A percentile compares a stretch with the other conserved stretches of the same genome.
These are phyloP conservation scores for Vitis rotundifolia DNA, from an alignment of 164 flowering plant species.

Conservation along the genomic window DNA sequence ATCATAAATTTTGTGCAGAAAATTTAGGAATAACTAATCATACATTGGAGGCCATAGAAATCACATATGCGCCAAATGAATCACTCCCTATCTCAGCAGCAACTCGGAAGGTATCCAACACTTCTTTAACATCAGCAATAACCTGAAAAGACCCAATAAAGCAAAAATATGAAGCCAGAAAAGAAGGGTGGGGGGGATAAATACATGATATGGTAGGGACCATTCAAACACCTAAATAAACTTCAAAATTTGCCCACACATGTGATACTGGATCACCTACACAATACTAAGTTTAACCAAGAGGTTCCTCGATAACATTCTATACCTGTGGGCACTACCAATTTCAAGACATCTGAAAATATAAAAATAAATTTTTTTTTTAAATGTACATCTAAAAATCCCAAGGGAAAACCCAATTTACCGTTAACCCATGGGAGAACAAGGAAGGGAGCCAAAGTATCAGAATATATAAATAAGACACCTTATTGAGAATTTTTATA, in stretches of 20 bases:
- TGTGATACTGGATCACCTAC: neutral
- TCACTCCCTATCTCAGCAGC: constrained; percentile 96
- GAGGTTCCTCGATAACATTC: neutral
- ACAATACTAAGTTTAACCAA: neutral
- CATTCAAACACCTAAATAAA: neutral
- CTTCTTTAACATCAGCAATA: constrained; percentile 83
- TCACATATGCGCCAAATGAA: constrained; percentile 95
- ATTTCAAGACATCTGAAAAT: neutral
- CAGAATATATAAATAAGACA: too few relatives aligned
- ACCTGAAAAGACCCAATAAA: constrained; percentile 45
- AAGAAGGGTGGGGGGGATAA: neutral
- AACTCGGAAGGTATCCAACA: constrained; percentile 90
- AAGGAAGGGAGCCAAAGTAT: too few relatives aligned
- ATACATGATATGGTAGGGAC: neutral
- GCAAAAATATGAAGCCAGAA: neutral
- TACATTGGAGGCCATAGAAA: constrained; percentile 98
- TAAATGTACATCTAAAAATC: too few relatives aligned
- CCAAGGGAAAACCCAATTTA: too few relatives aligned
- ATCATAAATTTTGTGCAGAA: neutral
- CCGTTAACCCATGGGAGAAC: too few relatives aligned
- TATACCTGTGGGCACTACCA: neutral
- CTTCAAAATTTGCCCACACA: too few relatives aligned
- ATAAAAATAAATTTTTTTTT: neutral
- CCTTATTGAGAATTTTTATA: too few relatives aligned
- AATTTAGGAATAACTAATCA: constrained; percentile 7